A percentile compares a stretch with the other conserved stretches of the same genome.
These are phyloP conservation scores for Excoecaria cochinchinensis DNA, from an alignment of 345 rosid species.

Conservation along the genomic window DNA sequence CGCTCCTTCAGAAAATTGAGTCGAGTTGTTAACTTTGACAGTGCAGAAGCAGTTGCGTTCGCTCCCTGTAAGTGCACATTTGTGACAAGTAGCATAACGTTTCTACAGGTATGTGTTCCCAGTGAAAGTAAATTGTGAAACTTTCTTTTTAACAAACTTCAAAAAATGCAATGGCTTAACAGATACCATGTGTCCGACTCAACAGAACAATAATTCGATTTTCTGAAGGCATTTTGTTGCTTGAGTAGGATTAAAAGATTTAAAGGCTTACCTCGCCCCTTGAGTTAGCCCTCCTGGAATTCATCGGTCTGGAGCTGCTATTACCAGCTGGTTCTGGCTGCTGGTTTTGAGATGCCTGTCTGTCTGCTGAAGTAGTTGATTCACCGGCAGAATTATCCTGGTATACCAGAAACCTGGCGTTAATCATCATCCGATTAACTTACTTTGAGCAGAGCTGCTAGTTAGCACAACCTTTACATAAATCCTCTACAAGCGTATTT, in stretches of 20 bases:
- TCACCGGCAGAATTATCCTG: slow-evolving; percentile 44
- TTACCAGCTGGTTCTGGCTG: slow-evolving; percentile 37
- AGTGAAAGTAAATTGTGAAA: not conserved
- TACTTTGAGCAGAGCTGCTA: not conserved
- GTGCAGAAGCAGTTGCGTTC: slow-evolving; percentile 52
- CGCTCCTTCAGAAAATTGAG: slow-evolving; percentile 85
- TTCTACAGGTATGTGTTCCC: not conserved
- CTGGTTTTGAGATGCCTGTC: slow-evolving; percentile 35
- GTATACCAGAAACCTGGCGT: not conserved
- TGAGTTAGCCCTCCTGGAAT: slow-evolving; percentile 54
- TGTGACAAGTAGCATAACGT: not conserved
- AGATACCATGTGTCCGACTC: not conserved
- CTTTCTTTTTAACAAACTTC: not conserved
- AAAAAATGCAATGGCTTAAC: not conserved
- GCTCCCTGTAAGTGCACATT: slow-evolving; percentile 41
- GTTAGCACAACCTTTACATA: not conserved
- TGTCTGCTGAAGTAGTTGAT: slow-evolving; percentile 29
- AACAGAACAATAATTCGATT: not conserved
- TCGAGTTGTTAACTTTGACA: slow-evolving; percentile 72
- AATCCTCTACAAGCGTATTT: not conserved
- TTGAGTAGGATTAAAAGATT: not conserved
- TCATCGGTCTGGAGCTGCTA: slow-evolving; percentile 37
- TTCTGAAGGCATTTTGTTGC: not conserved
- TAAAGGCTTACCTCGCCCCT: slow-evolving; percentile 64
- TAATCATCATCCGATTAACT: not conserved